Conservation (phyloP, 2,329 filamentous ascomycete species). For the Fusarium odoratissimum region DNA sequence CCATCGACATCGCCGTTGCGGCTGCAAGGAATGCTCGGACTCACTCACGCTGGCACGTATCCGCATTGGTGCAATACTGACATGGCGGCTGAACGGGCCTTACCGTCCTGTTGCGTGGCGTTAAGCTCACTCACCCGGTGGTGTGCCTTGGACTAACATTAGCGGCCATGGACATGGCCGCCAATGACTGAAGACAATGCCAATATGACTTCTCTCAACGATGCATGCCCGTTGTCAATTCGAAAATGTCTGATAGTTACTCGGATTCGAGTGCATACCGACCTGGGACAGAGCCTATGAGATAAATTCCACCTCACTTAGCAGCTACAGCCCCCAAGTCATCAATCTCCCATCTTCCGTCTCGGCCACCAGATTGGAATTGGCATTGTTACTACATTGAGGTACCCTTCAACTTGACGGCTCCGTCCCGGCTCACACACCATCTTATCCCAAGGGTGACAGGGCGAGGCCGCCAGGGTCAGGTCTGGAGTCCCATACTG, state of each 20-base stretch:
- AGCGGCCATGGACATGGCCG: neutral
- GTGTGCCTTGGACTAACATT: conserved; percentile 20
- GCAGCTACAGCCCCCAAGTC: neutral
- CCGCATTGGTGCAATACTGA: neutral
- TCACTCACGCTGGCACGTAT: neutral
- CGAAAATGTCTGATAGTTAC: neutral
- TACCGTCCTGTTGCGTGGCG: conserved; percentile 22
- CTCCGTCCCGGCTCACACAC: conserved; percentile 7
- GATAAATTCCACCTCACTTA: neutral
- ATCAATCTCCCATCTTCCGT: neutral
- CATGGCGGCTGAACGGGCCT: conserved; percentile 24
- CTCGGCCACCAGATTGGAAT: neutral
- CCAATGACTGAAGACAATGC: conserved; percentile 1
- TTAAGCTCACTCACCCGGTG: neutral
- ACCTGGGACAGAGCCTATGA: neutral
- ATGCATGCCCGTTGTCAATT: neutral
- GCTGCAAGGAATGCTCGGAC: conserved; percentile 12
- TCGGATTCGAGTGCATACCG: neutral
- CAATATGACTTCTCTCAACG: neutral
- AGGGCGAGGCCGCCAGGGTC: conserved; percentile 4
- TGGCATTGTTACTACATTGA: neutral
- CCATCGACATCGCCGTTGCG: conserved; percentile 2
- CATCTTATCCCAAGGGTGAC: conserved; percentile 13
- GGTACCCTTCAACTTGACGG: neutral
- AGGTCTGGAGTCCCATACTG: conserved; percentile 1